Evolutionary conservation across 1,284 basidiomycete species (phyloP).

Genomic region (Volvariella volvacea): DNA sequence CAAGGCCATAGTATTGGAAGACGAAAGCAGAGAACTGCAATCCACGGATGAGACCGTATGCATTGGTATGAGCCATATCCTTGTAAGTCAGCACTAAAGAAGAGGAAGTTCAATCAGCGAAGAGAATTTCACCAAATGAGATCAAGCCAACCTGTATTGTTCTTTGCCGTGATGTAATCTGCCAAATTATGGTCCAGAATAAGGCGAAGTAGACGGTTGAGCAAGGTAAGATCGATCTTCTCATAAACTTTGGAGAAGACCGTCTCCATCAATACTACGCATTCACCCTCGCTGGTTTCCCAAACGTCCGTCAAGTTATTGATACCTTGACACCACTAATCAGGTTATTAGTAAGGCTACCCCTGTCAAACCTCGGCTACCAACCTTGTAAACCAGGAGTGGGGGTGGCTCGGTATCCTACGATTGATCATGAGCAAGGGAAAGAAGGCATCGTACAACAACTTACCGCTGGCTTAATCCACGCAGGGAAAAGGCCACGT

Average conservation of each 20-base stretch:
- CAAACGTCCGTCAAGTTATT: constrained; percentile 93
- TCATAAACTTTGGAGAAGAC: constrained; percentile 94
- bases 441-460: too few species aligned
- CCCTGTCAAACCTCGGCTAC: constrained; percentile 9
- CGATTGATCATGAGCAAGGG: too few species aligned
- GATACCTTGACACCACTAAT: constrained; percentile 84
- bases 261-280: constrained; percentile 97
- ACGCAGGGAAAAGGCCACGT: constrained; percentile 91
- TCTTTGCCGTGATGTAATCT: constrained; percentile 97
- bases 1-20: constrained; percentile 94
- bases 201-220: constrained; percentile 88
- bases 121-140: constrained; percentile 1
- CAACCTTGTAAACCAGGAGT: constrained; percentile 89
- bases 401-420: constrained; percentile 92
- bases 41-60: constrained; percentile 89
- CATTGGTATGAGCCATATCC: constrained; percentile 90
- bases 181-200: constrained; percentile 97
- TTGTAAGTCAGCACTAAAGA: constrained; percentile 79
- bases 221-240: constrained; percentile 92
- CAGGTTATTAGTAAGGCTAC: constrained; percentile 6
- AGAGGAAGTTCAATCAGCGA: constrained; percentile 9
- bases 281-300: constrained; percentile 96
- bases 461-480: constrained; percentile 87
- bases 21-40: constrained; percentile 96
- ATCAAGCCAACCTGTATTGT: constrained; percentile 72